Evolutionary conservation across 352 stramenopile species (phyloP).

Genomic region (Aphanomyces euteiches): DNA sequence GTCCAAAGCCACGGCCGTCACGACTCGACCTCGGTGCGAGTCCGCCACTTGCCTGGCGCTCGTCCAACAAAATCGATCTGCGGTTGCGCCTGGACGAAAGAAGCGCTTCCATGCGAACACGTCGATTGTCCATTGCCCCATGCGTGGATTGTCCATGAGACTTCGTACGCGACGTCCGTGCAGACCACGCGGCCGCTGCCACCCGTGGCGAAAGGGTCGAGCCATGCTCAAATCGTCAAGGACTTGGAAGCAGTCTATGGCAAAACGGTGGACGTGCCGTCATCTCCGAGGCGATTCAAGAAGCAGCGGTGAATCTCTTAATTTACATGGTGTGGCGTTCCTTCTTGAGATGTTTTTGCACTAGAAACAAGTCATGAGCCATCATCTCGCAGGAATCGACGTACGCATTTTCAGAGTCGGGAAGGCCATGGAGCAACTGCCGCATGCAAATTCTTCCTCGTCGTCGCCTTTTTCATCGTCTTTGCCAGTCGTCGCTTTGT

Average conservation of each 20-base stretch:
- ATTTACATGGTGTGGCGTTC: slow-evolving; percentile 1
- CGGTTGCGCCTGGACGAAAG: neutral
- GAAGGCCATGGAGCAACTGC: slow-evolving; percentile 11
- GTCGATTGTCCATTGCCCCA: neutral
- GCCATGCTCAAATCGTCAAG: neutral
- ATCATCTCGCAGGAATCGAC: slow-evolving; percentile 5
- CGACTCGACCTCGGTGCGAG: neutral
- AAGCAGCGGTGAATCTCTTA: neutral
- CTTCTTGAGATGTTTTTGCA: slow-evolving; percentile 27
- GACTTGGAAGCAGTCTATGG: slow-evolving; percentile 14
- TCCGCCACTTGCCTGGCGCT: no score
- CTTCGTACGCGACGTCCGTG: neutral
- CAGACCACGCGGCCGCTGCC: slow-evolving; percentile 1
- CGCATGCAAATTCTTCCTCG: slow-evolving; percentile 22
- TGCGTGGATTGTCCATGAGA: neutral
- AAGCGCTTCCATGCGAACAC: neutral
- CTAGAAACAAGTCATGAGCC: slow-evolving; percentile 5
- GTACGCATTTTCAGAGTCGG: slow-evolving; percentile 26
- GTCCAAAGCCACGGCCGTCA: neutral
- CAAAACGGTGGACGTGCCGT: neutral
- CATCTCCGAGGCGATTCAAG: neutral
- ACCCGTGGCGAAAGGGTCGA: neutral
- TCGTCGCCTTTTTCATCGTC: neutral
- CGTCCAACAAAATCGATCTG: neutral
- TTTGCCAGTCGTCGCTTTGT: neutral